phyloP scores from a whole-genome alignment of 192 early-diverging fungal genomes.

The Physocladia obscura region DNA sequence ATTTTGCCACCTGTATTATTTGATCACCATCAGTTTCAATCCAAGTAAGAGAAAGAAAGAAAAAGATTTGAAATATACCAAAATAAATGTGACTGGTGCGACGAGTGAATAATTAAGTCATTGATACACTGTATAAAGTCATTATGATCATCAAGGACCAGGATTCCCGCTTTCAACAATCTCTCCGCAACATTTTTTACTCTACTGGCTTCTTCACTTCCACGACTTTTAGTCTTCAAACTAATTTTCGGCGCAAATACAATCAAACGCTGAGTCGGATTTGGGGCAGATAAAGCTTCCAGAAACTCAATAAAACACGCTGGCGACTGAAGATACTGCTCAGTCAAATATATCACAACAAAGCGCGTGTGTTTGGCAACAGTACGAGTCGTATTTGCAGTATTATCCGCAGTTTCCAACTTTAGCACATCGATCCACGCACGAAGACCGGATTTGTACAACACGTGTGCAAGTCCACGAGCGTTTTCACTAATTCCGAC shows the following conservation, averaged over 20 bases:
- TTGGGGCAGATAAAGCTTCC: neutral
- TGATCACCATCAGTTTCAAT: neutral
- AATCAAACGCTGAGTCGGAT: conserved; percentile 10
- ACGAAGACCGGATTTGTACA: neutral
- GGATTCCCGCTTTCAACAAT: neutral
- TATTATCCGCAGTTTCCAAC: conserved; percentile 6
- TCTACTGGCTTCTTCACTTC: neutral
- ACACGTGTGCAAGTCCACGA: conserved; percentile 5
- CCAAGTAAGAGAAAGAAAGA: neutral
- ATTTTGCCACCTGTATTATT: conserved; percentile 6
- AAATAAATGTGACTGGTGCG: neutral
- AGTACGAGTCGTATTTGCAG: conserved; percentile 9
- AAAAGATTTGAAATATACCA: neutral
- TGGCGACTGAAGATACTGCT: neutral
- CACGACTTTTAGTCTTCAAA: neutral
- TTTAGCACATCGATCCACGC: conserved; percentile 9
- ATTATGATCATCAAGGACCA: neutral
- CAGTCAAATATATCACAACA: conserved; percentile 15
- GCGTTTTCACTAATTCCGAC: neutral
- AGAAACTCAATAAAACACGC: conserved; percentile 23
- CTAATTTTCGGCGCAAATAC: conserved; percentile 3
- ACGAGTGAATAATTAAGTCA: neutral
- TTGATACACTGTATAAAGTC: neutral
- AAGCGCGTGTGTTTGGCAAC: conserved; percentile 10
- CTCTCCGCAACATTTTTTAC: neutral